These are phyloP conservation scores for Scheffersomyces illinoinensis DNA, from an alignment of 1,139 yeast species.

Conservation along the genomic window DNA sequence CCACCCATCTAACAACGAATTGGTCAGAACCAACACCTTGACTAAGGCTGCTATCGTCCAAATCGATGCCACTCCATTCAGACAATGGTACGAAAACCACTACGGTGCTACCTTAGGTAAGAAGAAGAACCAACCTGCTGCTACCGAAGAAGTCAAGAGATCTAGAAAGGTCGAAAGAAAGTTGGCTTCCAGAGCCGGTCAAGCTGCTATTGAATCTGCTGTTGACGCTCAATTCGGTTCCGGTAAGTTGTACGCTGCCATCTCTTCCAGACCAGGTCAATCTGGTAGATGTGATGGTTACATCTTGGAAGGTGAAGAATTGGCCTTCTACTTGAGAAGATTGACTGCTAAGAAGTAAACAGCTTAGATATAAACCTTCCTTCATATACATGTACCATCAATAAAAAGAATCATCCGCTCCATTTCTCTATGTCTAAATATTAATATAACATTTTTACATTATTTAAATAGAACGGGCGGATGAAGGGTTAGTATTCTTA, in stretches of 20 bases:
- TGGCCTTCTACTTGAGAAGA: constrained; percentile 99
- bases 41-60: constrained; percentile 99
- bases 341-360: constrained; percentile 96
- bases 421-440: constrained; percentile 1
- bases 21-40: constrained; percentile 99
- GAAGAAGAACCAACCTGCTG: constrained; percentile 50
- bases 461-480: background rate
- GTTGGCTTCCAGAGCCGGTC: constrained; percentile 86
- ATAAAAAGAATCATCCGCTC: background rate
- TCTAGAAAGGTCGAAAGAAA: constrained; percentile 88
- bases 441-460: background rate
- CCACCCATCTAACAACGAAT: constrained; percentile 99
- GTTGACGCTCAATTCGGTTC: constrained; percentile 96
- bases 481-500: background rate
- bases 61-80: constrained; percentile 99
- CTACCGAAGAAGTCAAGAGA: constrained; percentile 54
- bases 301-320: constrained; percentile 99
- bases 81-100: constrained; percentile 99
- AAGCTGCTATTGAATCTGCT: constrained; percentile 84
- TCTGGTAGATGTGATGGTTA: constrained; percentile 99
- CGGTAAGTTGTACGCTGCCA: constrained; percentile 98
- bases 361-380: constrained; percentile 4
- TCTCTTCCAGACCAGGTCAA: constrained; percentile 99
- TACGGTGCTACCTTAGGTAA: constrained; percentile 95
- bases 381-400: constrained; percentile 5